A percentile compares a stretch with the other conserved stretches of the same genome.
Evolutionary conservation across 306 rosid genomes (phyloP).

Genomic region (Abrus precatorius): DNA sequence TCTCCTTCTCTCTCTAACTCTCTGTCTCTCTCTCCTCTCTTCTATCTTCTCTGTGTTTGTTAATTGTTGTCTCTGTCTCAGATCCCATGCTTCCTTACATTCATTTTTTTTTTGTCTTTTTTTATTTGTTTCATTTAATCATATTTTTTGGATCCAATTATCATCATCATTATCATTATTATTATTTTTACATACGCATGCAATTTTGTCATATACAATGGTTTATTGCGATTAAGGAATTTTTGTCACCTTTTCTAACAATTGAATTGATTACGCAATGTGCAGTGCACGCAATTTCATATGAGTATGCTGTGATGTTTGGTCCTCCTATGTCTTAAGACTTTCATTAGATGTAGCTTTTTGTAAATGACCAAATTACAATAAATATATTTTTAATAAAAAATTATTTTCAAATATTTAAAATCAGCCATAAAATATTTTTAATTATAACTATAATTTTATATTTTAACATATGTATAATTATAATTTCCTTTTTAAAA

Average conservation of each 20-base stretch:
- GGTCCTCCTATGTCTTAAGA: no score
- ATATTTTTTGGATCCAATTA: not conserved
- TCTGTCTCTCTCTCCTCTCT: conserved; percentile 11
- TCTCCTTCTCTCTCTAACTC: conserved; percentile 7
- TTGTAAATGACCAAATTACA: no score
- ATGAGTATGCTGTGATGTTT: not conserved
- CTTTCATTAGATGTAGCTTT: no score
- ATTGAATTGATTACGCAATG: not conserved
- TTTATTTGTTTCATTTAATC: conserved; percentile 29
- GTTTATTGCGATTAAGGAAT: not conserved
- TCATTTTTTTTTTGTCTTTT: conserved; percentile 6
- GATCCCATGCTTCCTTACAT: conserved; percentile 36
- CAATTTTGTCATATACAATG: not conserved
- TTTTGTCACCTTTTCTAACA: not conserved
- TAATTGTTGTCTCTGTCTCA: conserved; percentile 23
- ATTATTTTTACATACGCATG: not conserved
- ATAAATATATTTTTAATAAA: no score
- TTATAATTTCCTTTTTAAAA: no score
- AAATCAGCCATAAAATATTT: no score
- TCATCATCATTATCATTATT: not conserved
- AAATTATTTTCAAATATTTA: no score
- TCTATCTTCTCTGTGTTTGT: not conserved
- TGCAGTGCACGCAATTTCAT: not conserved
- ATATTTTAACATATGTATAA: no score
- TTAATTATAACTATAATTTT: no score